Evolutionary conservation across 2,329 filamentous ascomycete species (phyloP).

Genomic region (Neocucurbitaria cava): DNA sequence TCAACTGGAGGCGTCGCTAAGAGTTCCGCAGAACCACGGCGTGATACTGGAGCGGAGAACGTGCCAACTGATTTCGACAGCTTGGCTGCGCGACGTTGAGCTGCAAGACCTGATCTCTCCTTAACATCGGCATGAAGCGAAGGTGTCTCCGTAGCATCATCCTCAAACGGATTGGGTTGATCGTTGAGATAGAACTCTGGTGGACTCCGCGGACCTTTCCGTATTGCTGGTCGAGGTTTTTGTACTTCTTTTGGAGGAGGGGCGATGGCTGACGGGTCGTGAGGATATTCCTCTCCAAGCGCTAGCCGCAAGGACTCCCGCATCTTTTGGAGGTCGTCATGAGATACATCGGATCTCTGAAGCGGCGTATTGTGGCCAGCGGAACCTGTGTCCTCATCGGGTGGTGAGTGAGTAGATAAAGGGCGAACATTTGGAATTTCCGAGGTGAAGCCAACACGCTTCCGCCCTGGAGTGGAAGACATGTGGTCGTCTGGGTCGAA

Average conservation of each 20-base stretch:
- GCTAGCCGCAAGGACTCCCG: conserved; percentile 45
- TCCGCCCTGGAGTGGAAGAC: conserved; percentile 36
- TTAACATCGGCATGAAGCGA: conserved; percentile 30
- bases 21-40: conserved; percentile 45
- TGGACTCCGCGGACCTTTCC: conserved; percentile 40
- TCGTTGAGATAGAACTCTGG: conserved; percentile 43
- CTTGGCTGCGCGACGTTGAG: conserved; percentile 43
- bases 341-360: conserved; percentile 40
- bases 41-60: conserved; percentile 44
- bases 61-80: conserved; percentile 46
- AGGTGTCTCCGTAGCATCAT: conserved; percentile 17
- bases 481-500: conserved; percentile 33
- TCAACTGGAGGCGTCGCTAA: conserved; percentile 28
- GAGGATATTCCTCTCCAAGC: conserved; percentile 38
- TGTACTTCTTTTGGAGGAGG: conserved; percentile 31
- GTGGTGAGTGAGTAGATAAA: conserved; percentile 22
- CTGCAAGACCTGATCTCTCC: conserved; percentile 43
- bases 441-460: conserved; percentile 45
- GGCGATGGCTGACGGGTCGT: conserved; percentile 19
- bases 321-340: conserved; percentile 42
- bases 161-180: conserved; percentile 44
- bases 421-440: conserved; percentile 22
- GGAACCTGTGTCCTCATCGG: conserved; percentile 37
- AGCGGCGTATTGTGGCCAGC: conserved; percentile 37
- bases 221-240: conserved; percentile 48